phyloP scores from a whole-genome alignment of 2,329 filamentous ascomycete genomes.

The Zasmidium cellare region DNA sequence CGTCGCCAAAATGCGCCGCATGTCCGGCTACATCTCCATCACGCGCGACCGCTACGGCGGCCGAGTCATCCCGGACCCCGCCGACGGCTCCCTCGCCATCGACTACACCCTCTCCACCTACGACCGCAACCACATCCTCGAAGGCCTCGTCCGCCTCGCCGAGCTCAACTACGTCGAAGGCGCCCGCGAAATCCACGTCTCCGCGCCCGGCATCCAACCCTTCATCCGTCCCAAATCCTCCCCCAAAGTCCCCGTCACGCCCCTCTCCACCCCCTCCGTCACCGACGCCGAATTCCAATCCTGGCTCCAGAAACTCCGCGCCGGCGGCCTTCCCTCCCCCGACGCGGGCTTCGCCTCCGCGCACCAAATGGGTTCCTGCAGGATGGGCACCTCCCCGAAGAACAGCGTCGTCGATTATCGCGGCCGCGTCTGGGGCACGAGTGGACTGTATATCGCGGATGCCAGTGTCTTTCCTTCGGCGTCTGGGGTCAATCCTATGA shows the following conservation, averaged over 20 bases:
- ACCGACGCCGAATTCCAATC: conserved; percentile 60
- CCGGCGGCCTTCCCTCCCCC: conserved; percentile 51
- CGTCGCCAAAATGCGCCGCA: conserved; percentile 66
- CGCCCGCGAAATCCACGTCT: conserved; percentile 74
- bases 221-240: conserved; percentile 54
- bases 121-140: conserved; percentile 70
- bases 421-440: conserved; percentile 61
- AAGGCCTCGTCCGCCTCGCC: conserved; percentile 69
- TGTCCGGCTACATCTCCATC: conserved; percentile 71
- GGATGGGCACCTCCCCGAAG: conserved; percentile 60
- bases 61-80: conserved; percentile 71
- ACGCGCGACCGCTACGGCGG: conserved; percentile 75
- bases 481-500: conserved; percentile 80
- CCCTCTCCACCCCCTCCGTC: conserved; percentile 37
- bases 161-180: conserved; percentile 78
- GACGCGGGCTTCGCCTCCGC: conserved; percentile 64
- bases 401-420: conserved; percentile 46
- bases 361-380: conserved; percentile 78
- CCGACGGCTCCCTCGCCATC: conserved; percentile 60
- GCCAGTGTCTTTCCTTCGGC: conserved; percentile 75
- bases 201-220: conserved; percentile 61
- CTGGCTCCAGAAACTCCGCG: conserved; percentile 59
- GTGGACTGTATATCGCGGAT: conserved; percentile 69
- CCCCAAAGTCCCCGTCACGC: conserved; percentile 18
- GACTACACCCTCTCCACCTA: conserved; percentile 70